Percentiles rank a stretch among this genome's conserved stretches.
phyloP scores from a whole-genome alignment of 371 early-diverging fungal species.

The Apophysomyces elegans region DNA sequence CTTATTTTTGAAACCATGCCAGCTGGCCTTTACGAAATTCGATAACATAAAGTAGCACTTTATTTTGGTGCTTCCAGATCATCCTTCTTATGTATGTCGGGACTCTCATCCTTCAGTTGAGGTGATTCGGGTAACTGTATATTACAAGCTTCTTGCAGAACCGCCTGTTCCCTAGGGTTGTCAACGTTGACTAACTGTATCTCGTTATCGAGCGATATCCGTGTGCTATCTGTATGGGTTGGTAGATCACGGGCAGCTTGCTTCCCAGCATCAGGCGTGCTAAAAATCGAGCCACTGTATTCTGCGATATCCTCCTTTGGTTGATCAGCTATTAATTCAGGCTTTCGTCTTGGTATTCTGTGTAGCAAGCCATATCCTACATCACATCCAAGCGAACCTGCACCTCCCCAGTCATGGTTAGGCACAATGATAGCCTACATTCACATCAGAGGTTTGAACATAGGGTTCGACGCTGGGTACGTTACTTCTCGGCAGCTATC shows the following conservation, averaged over 20 bases:
- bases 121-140: conserved; percentile 1
- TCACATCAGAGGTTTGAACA: neutral
- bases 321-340: neutral
- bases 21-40: neutral
- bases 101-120: neutral
- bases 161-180: neutral
- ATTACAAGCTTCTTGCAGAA: neutral
- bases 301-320: neutral
- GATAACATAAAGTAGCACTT: neutral
- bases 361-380: conserved; percentile 58
- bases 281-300: conserved; percentile 4
- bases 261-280: neutral
- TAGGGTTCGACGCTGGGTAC: neutral
- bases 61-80: neutral
- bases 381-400: conserved; percentile 71
- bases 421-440: conserved; percentile 65
- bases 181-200: neutral
- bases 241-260: neutral
- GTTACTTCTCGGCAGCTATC: conserved; percentile 69
- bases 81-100: neutral
- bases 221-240: neutral
- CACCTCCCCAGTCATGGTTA: conserved; percentile 74
- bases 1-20: too few species aligned
- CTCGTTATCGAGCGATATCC: neutral
- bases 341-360: conserved; percentile 20